Conservation (phyloP, 2,329 filamentous ascomycete species). For the Aureobasidium vineae region DNA sequence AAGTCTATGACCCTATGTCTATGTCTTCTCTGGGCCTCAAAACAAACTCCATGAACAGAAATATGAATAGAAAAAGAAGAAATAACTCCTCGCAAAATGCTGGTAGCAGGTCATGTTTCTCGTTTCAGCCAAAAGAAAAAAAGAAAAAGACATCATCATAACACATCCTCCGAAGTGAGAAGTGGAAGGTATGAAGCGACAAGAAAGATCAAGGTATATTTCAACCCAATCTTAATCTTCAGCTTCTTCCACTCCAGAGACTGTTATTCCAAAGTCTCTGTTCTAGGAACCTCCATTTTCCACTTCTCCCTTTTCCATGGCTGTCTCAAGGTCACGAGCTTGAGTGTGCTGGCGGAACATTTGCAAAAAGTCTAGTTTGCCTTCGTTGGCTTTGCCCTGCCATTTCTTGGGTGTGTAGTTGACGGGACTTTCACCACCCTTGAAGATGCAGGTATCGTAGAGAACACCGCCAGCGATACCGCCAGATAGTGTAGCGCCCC, state of each 20-base stretch:
- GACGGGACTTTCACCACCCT: constrained; percentile 51
- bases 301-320: constrained; percentile 23
- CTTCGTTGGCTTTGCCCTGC: constrained; percentile 31
- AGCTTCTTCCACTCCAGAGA: neutral
- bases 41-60: neutral
- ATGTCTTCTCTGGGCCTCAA: neutral
- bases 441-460: constrained; percentile 54
- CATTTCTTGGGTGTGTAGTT: constrained; percentile 46
- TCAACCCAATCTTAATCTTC: neutral
- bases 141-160: neutral
- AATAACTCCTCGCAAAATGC: constrained; percentile 1
- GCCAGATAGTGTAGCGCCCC: constrained; percentile 43
- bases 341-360: constrained; percentile 26
- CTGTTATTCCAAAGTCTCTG: constrained; percentile 2
- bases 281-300: constrained; percentile 19
- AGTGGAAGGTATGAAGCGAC: neutral
- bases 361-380: constrained; percentile 30
- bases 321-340: neutral
- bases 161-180: neutral
- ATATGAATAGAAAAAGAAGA: neutral
- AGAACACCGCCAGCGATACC: constrained; percentile 47
- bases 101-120: constrained; percentile 16
- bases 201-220: neutral
- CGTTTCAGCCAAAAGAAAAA: constrained; percentile 2
- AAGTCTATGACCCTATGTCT: no score